phyloP scores from a whole-genome alignment of 2,329 filamentous ascomycete genomes.

The Salinomyces thailandicus region DNA sequence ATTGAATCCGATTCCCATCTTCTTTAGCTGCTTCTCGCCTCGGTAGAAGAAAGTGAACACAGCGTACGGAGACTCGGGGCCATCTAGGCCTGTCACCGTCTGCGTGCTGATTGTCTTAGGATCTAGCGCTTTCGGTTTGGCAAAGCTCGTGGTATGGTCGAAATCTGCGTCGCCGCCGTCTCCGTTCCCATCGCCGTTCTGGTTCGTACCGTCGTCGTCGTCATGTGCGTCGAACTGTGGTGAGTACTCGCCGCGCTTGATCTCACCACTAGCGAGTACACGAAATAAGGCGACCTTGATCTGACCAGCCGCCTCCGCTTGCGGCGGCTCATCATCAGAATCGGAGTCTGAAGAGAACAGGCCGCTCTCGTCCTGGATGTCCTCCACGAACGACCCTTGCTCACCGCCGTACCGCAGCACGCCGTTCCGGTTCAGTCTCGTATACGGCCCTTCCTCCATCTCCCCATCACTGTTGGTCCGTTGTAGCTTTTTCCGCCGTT shows the following conservation, averaged over 20 bases:
- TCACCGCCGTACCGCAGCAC: slow-evolving; percentile 75
- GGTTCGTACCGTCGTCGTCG: slow-evolving; percentile 61
- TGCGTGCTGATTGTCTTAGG: slow-evolving; percentile 97
- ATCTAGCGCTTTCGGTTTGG: slow-evolving; percentile 89
- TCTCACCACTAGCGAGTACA: slow-evolving; percentile 88
- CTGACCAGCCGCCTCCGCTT: slow-evolving; percentile 86
- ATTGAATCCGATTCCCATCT: slow-evolving; percentile 78
- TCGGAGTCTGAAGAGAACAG: slow-evolving; percentile 55
- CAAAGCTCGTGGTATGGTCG: slow-evolving; percentile 95
- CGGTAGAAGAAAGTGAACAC: slow-evolving; percentile 97
- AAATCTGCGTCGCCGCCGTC: slow-evolving; percentile 68
- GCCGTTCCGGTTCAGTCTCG: slow-evolving; percentile 32
- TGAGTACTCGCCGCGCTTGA: slow-evolving; percentile 95
- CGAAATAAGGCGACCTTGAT: slow-evolving; percentile 97
- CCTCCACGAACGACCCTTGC: slow-evolving; percentile 63
- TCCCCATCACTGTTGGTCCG: slow-evolving; percentile 42
- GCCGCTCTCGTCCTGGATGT: slow-evolving; percentile 56
- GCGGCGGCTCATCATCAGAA: slow-evolving; percentile 71
- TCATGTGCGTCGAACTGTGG: slow-evolving; percentile 96
- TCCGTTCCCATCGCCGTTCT: slow-evolving; percentile 44
- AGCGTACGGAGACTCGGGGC: slow-evolving; percentile 90
- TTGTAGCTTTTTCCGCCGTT: slow-evolving; percentile 57
- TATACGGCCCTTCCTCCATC: slow-evolving; percentile 23
- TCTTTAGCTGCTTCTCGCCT: slow-evolving; percentile 87
- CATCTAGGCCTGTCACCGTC: slow-evolving; percentile 96